Evolutionary conservation across 257 asterid genomes (phyloP), one percentile per base, ranked within the genome.

Genomic region (Lantana camara): DNA sequence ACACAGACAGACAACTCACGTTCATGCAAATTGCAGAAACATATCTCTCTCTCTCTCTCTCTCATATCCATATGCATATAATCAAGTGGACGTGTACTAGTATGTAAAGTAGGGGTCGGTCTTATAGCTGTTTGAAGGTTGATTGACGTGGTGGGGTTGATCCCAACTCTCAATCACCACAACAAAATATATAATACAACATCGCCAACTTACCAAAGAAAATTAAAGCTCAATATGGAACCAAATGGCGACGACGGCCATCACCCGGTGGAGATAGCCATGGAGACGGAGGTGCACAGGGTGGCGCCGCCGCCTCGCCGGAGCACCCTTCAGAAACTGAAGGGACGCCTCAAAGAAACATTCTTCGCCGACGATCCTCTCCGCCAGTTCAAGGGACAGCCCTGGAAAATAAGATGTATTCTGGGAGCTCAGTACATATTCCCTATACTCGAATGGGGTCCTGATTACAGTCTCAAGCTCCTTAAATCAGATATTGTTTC

Each of bases 341-440:
- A 71, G 49, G 37, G 71, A 1, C 82, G 87, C 14, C 87, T 90
- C 22, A 88, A 85, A 64, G 97, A 90, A 63, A 90, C 92, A 19
- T 82, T 90, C 68, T 90, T 90, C 58, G 79, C 97, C 1, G 97
- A 90, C 32, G 97, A 90, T 34, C 97, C 97, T 58, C 77, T 90
- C 46, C 81, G 92, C 7, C 95, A 80, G 71, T 90, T 90, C 82
- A 76, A 85, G 62, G 90, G 90, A 1, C 83, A 82, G 46, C 24
- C 85, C 10, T n/a, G 60, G n/a, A 82, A 65, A 63, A 59, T 53
- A 1, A 79, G 72, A 68, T 54, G 73, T 9, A 55, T 80, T 7
- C 95, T 90, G 30, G 97, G 72, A 12, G 85, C 85, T 34, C 89
- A 77, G 42, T 90, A 87, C 38, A 29, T 90, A 16, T 87, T 90